These are phyloP conservation scores for Trichoderma oligosporum DNA, from an alignment of 2,329 filamentous ascomycete species.

Conservation along the genomic window DNA sequence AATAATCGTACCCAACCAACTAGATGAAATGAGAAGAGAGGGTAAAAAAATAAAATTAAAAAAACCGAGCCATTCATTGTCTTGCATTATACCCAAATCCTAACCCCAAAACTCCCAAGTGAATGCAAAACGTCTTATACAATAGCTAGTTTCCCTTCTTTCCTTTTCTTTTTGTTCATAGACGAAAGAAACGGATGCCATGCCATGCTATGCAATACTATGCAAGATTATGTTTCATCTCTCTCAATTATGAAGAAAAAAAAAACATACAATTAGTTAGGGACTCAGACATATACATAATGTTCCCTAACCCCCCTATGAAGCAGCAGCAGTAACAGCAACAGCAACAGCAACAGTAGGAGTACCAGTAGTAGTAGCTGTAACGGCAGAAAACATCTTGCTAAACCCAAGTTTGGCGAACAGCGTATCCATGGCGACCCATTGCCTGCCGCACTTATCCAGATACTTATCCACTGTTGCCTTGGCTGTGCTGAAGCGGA, in stretches of 20 bases:
- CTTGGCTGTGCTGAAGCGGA: conserved; percentile 72
- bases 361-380: neutral
- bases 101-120: neutral
- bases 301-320: neutral
- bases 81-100: neutral
- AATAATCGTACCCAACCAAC: no score
- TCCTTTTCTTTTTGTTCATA: neutral
- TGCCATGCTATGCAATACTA: neutral
- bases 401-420: conserved; percentile 66
- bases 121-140: neutral
- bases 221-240: neutral
- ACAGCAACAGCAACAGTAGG: neutral
- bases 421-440: conserved; percentile 88
- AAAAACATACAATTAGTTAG: no score
- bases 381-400: conserved; percentile 26
- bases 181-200: neutral
- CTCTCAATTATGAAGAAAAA: no score
- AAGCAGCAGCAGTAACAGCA: neutral
- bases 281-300: no score
- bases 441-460: conserved; percentile 84
- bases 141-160: neutral
- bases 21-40: no score
- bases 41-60: no score
- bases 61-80: no score
- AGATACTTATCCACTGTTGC: conserved; percentile 77